Base-by-base conservation (phyloP, 2,329 filamentous ascomycete species). In the Coniochaeta pulveracea region DNA sequence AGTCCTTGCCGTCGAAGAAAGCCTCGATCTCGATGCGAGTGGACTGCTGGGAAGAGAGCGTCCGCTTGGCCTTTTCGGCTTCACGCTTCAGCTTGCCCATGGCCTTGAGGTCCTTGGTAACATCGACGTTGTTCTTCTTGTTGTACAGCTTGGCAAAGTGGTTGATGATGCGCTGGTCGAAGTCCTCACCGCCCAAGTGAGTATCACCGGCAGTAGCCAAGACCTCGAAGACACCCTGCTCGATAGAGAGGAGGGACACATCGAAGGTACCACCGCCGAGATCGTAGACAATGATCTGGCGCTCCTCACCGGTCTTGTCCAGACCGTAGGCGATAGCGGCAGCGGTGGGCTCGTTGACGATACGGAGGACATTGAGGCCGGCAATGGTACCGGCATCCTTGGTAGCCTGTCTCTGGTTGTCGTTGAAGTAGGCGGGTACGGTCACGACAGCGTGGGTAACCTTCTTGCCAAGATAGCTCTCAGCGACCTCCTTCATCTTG, bases 1-100 rank as follows among this genome's bases (percentile, higher is more conserved):
- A 94, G 63, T 96, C 91, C 47, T 93, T 80, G 69, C 91, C 91
- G 50, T 93, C 78, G 66, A 85, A 82, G 82, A 98, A 93, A 47
- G 85, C 80, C 64, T 98, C 91, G 45, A 98, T 95, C 68, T 96
- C 91, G 48, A 94, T 86, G 49, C 85, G 83, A 47, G 85, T 85
- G 45, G 82, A 86, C 79, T 85, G 88, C 69, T 93, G 85, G 46
- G 85, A 91, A 54, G 84, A 94, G 37, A 98, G 80, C 49, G 88
- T 93, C 56, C 91, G 85, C 83, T 98, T 98, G 66, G 91, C 91
- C 79, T 95, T 95, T 66, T 98, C 91, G 49, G 91, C 89, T 65
- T 96, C 91, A 52, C 91, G 88, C 85, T 96, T 96, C 50, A 98
- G 77, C 72, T 96, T 98, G 68, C 88, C 85, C 88, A 96, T 96